Evolutionary conservation across 2,329 filamentous ascomycete species (phyloP).

Genomic region (Endocalyx cinctus): DNA sequence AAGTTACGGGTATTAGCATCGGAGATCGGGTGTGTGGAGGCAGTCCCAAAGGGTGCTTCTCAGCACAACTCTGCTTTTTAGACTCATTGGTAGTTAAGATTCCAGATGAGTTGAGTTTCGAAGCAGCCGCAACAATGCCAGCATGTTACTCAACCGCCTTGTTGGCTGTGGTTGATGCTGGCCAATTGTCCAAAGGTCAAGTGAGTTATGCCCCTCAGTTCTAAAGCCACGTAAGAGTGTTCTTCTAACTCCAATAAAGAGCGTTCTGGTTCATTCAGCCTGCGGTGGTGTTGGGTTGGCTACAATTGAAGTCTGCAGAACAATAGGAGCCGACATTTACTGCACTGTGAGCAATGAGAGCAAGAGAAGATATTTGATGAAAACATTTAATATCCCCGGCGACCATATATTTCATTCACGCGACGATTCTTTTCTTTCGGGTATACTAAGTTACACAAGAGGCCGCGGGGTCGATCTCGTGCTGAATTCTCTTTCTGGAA

Average conservation of each 20-base stretch:
- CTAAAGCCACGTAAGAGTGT: too few relatives aligned
- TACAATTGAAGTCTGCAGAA: constrained; percentile 13
- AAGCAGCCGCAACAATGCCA: constrained; percentile 15
- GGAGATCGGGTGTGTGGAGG: constrained; percentile 5
- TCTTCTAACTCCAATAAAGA: constrained; percentile 4
- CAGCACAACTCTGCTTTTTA: constrained; percentile 4
- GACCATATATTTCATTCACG: constrained; percentile 16
- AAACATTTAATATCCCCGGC: constrained; percentile 11
- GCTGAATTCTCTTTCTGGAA: constrained; percentile 37
- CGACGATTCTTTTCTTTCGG: constrained; percentile 9
- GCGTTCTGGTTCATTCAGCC: constrained; percentile 16
- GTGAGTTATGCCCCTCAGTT: constrained; percentile 3
- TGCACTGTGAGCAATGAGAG: constrained; percentile 14
- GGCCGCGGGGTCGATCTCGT: constrained; percentile 22
- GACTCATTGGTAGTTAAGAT: too few relatives aligned
- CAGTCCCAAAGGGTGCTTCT: background rate
- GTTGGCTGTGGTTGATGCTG: constrained; percentile 13
- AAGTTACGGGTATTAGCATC: background rate
- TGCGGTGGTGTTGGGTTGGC: constrained; percentile 18
- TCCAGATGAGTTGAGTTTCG: constrained; percentile 14
- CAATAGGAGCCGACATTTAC: constrained; percentile 15
- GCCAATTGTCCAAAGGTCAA: constrained; percentile 8
- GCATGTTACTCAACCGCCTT: constrained; percentile 14
- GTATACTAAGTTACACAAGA: constrained; percentile 13
- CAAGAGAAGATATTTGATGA: constrained; percentile 12